Evolutionary conservation across 148 eudicot genomes (phyloP).

Genomic region (Rhododendron mucronatum): DNA sequence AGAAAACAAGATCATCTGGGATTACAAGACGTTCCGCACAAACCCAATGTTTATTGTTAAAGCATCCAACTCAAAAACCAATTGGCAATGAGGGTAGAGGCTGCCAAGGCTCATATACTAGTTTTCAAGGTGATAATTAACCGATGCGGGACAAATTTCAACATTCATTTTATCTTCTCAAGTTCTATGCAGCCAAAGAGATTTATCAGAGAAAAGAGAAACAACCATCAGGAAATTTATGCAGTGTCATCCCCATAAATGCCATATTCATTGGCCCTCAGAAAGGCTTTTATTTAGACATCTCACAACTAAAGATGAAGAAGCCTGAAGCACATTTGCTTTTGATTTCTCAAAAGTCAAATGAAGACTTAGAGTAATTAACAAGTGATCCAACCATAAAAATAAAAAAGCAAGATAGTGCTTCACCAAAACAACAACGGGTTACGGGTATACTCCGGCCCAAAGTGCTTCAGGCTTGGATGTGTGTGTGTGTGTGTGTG

Average conservation of each 20-base stretch:
- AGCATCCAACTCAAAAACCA: not conserved
- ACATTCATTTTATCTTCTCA: not conserved
- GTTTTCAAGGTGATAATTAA: not conserved
- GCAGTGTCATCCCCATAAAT: not conserved
- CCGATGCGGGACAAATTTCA: too few species aligned
- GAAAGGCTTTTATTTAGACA: not conserved
- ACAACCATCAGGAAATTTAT: not conserved
- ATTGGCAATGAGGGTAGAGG: not conserved
- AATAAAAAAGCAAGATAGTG: not conserved
- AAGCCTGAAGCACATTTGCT: not conserved
- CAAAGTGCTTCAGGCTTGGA: too few species aligned
- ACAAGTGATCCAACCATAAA: not conserved
- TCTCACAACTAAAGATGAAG: not conserved
- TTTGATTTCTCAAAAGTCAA: not conserved
- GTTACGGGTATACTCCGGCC: too few species aligned
- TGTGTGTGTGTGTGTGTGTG: too few species aligned
- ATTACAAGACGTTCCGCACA: not conserved
- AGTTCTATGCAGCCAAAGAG: not conserved
- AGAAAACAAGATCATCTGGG: not conserved
- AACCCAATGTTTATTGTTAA: not conserved
- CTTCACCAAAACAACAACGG: not conserved
- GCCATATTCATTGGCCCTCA: not conserved
- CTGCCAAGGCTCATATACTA: not conserved
- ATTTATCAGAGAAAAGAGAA: not conserved
- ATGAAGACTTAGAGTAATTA: not conserved